These are phyloP conservation scores for Ogataea sp. DNA, from an alignment of 805 yeast species.

Conservation along the genomic window DNA sequence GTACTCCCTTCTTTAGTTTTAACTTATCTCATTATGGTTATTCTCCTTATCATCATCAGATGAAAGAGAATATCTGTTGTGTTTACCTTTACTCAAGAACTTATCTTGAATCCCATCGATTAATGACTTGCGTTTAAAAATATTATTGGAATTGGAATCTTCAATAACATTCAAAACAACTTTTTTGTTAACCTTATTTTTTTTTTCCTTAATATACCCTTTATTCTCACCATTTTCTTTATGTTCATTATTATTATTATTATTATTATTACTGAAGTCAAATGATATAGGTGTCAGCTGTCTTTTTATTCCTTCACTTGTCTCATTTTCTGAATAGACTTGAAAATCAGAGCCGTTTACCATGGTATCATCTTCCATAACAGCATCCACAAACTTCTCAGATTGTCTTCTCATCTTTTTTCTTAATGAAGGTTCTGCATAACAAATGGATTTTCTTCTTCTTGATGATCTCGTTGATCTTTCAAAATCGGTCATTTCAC, in stretches of 20 bases:
- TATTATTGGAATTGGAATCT: too few relatives aligned
- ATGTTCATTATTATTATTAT: too few relatives aligned
- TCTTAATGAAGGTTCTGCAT: conserved; percentile 59
- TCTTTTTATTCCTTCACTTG: conserved; percentile 1
- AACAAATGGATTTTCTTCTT: conserved; percentile 51
- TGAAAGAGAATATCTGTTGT: too few relatives aligned
- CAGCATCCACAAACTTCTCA: conserved; percentile 54
- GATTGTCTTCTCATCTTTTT: conserved; percentile 64
- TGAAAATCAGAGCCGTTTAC: neutral
- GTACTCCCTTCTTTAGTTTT: neutral
- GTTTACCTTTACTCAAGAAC: too few relatives aligned
- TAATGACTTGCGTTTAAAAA: neutral
- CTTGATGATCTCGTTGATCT: conserved; percentile 18
- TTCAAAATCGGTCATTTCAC: neutral
- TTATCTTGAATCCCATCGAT: neutral
- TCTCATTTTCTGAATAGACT: neutral
- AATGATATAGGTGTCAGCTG: too few relatives aligned
- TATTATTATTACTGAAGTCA: too few relatives aligned
- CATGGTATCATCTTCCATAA: conserved; percentile 22
- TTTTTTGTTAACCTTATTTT: too few relatives aligned
- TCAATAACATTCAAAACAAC: too few relatives aligned
- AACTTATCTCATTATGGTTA: neutral
- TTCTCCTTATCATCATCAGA: neutral
- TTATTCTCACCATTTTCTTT: too few relatives aligned
- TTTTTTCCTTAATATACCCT: too few relatives aligned